Percentiles rank a stretch among this genome's conserved stretches.
Conservation (phyloP, 352 stramenopile species). For the Phytophthora sojae region DNA sequence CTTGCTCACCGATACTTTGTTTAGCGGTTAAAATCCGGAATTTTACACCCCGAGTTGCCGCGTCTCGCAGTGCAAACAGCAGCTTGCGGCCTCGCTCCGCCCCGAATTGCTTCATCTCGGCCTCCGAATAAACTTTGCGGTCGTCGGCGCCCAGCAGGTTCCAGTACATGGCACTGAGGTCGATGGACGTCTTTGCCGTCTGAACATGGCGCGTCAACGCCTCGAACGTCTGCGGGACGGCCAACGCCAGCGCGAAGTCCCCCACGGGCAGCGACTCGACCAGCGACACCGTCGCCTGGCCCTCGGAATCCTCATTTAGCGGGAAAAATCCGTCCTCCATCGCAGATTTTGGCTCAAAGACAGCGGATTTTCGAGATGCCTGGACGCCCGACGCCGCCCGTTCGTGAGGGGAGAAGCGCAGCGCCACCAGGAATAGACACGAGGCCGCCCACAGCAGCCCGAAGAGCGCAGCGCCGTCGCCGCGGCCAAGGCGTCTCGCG, state of each 20-base stretch:
- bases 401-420: conserved; percentile 29
- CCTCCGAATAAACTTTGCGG: conserved; percentile 53
- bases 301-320: not conserved
- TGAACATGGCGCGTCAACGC: conserved; percentile 53
- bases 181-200: conserved; percentile 54
- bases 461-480: conserved; percentile 31
- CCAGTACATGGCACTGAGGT: conserved; percentile 90
- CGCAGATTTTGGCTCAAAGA: conserved; percentile 33
- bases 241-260: conserved; percentile 55
- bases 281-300: conserved; percentile 44
- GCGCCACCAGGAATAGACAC: conserved; percentile 33
- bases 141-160: conserved; percentile 74
- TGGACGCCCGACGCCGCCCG: not conserved
- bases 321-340: conserved; percentile 7
- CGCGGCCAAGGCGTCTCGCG: conserved; percentile 18
- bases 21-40: conserved; percentile 65
- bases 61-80: conserved; percentile 59
- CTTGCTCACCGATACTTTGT: not conserved
- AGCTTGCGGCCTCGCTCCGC: conserved; percentile 62
- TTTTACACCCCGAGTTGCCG: conserved; percentile 56
- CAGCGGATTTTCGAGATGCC: not conserved
- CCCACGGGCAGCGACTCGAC: conserved; percentile 79
- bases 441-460: conserved; percentile 32
- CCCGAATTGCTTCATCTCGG: conserved; percentile 68
- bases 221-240: conserved; percentile 54